Percentiles rank a stretch among this genome's conserved stretches.
These are phyloP conservation scores for Apiospora phragmitis DNA, from an alignment of 2,329 filamentous ascomycete genomes.

Conservation along the genomic window DNA sequence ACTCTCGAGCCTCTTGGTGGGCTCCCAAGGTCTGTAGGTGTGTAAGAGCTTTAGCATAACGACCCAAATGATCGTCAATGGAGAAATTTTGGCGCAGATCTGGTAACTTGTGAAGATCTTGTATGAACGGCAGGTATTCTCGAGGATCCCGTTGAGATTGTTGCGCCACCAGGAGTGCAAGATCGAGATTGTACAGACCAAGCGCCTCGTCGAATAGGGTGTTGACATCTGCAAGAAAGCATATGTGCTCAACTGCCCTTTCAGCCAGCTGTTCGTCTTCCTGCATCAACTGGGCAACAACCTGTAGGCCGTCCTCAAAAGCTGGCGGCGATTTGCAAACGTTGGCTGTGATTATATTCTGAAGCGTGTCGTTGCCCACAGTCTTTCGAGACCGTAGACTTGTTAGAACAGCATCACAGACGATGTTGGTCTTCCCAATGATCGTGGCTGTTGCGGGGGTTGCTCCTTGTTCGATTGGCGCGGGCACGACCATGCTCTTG, in stretches of 20 bases:
- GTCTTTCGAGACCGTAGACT: conserved; percentile 62
- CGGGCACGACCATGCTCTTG: conserved; percentile 24
- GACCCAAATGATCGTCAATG: conserved; percentile 85
- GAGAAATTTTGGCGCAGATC: conserved; percentile 72
- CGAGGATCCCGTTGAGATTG: conserved; percentile 94
- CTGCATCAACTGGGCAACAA: conserved; percentile 74
- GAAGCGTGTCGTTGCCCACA: conserved; percentile 59
- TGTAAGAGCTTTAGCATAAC: conserved; percentile 72
- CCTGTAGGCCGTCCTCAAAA: conserved; percentile 76
- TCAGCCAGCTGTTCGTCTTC: conserved; percentile 74
- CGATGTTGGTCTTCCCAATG: conserved; percentile 73
- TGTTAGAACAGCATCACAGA: conserved; percentile 82
- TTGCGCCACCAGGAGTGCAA: conserved; percentile 88
- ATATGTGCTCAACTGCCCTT: conserved; percentile 92
- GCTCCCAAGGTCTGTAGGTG: conserved; percentile 73
- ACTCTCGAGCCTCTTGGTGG: conserved; percentile 77
- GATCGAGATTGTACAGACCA: conserved; percentile 86
- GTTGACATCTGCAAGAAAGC: conserved; percentile 93
- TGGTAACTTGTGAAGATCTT: conserved; percentile 76
- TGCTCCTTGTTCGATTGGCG: conserved; percentile 12
- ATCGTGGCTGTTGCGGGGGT: conserved; percentile 2
- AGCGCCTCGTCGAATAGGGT: conserved; percentile 87
- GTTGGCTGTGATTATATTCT: conserved; percentile 92
- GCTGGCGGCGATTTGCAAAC: conserved; percentile 93
- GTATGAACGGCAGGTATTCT: conserved; percentile 94